phyloP scores from a whole-genome alignment of 75 land plant species.

The Selaginella moellendorffii region DNA sequence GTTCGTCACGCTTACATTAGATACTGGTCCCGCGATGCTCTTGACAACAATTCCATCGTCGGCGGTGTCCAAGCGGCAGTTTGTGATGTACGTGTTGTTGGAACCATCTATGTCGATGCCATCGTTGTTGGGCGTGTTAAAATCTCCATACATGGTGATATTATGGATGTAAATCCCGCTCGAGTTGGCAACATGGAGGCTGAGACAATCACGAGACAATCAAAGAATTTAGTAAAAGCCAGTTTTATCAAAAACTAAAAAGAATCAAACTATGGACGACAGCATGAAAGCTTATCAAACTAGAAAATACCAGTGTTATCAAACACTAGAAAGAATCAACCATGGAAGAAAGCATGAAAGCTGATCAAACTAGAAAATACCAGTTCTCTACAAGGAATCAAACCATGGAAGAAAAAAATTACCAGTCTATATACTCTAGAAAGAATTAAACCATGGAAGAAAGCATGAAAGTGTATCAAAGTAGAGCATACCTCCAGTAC shows the following conservation, averaged over 20 bases:
- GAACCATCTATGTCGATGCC: slow-evolving; percentile 87
- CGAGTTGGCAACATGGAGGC: slow-evolving; percentile 63
- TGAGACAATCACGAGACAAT: slow-evolving; percentile 22
- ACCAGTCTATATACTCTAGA: too few relatives aligned
- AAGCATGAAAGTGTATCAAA: too few relatives aligned
- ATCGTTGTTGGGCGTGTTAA: slow-evolving; percentile 86
- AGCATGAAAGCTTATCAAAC: too few relatives aligned
- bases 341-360: too few relatives aligned
- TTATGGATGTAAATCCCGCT: slow-evolving; percentile 42
- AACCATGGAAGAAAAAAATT: too few relatives aligned
- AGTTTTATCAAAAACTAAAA: too few relatives aligned
- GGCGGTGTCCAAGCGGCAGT: slow-evolving; percentile 67
- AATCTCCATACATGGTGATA: slow-evolving; percentile 64
- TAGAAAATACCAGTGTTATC: too few relatives aligned
- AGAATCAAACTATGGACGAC: too few relatives aligned
- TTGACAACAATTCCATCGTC: slow-evolving; percentile 93
- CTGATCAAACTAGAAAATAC: too few relatives aligned
- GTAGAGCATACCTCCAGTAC: slow-evolving; percentile 64
- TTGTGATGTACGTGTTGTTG: slow-evolving; percentile 65
- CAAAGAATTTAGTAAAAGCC: background rate
- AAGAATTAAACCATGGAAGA: too few relatives aligned
- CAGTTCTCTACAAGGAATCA: too few relatives aligned
- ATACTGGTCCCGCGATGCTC: slow-evolving; percentile 44
- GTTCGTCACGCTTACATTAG: slow-evolving; percentile 54
- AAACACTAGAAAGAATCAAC: too few relatives aligned